Evolutionary conservation across 2,329 filamentous ascomycete species (phyloP).

Genomic region (Claviceps humidiphila): DNA sequence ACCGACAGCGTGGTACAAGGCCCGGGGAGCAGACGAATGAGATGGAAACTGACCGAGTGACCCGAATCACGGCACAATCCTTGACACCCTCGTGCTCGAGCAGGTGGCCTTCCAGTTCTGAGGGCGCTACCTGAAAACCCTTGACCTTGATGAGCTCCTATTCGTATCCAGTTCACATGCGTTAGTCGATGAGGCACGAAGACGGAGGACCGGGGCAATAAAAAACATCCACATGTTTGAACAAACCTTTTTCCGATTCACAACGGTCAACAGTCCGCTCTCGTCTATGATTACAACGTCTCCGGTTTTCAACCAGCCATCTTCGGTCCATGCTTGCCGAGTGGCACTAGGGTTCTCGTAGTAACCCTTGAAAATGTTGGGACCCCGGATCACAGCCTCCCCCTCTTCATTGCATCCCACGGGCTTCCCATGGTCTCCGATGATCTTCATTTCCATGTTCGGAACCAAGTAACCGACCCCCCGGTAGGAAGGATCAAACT

Average conservation of each 20-base stretch:
- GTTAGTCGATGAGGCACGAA: conserved; percentile 20
- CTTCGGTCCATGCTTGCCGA: background rate
- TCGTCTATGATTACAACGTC: background rate
- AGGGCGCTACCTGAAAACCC: conserved; percentile 67
- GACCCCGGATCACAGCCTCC: background rate
- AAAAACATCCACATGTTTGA: background rate
- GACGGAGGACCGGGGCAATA: too few species aligned
- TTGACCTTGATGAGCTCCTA: conserved; percentile 67
- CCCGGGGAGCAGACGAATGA: background rate
- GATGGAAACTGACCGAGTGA: background rate
- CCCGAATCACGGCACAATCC: conserved; percentile 57
- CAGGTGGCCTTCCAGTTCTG: conserved; percentile 64
- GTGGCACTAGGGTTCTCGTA: background rate
- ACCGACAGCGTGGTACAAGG: too few species aligned
- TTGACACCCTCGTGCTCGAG: conserved; percentile 56
- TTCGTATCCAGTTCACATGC: conserved; percentile 63
- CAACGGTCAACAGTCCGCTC: background rate
- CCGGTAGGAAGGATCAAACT: background rate
- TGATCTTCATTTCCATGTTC: conserved; percentile 64
- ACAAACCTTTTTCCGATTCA: background rate
- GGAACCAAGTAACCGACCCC: conserved; percentile 45
- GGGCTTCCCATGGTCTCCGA: background rate
- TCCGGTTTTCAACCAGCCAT: background rate
- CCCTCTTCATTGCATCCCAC: background rate
- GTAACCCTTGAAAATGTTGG: background rate